Conservation (phyloP, 1,139 yeast species). For the Geotrichum macrosporum region DNA sequence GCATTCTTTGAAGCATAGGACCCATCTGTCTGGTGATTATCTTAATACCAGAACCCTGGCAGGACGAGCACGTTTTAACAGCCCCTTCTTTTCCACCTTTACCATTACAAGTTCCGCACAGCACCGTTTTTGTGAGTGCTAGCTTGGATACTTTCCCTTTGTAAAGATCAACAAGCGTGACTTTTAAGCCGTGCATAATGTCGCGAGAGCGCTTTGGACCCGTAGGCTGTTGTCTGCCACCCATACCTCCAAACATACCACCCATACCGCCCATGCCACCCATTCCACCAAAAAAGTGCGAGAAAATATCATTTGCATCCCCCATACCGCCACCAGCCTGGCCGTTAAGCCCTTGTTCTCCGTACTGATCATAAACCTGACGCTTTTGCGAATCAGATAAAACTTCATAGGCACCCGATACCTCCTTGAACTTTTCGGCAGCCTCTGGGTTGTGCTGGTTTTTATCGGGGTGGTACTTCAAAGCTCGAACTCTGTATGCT, state of each 20-base stretch:
- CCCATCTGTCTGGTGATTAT: slow-evolving; percentile 98
- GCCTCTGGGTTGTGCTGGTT: slow-evolving; percentile 86
- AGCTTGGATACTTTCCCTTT: slow-evolving; percentile 78
- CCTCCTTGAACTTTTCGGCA: slow-evolving; percentile 84
- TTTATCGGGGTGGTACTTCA: slow-evolving; percentile 95
- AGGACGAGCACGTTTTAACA: slow-evolving; percentile 78
- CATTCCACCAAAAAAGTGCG: slow-evolving; percentile 73
- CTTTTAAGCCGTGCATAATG: slow-evolving; percentile 80
- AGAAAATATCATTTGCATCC: slow-evolving; percentile 80
- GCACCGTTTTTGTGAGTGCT: slow-evolving; percentile 85
- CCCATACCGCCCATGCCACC: slow-evolving; percentile 43
- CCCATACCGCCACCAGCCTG: slow-evolving; percentile 75
- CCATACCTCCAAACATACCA: slow-evolving; percentile 42
- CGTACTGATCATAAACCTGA: slow-evolving; percentile 81
- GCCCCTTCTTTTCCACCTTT: slow-evolving; percentile 93
- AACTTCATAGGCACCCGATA: slow-evolving; percentile 91
- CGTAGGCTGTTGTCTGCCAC: slow-evolving; percentile 63
- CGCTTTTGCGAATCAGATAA: slow-evolving; percentile 78
- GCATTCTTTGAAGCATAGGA: slow-evolving; percentile 97
- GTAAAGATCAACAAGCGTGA: slow-evolving; percentile 77
- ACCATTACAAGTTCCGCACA: slow-evolving; percentile 88
- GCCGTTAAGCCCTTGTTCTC: slow-evolving; percentile 85
- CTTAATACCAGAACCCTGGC: slow-evolving; percentile 89
- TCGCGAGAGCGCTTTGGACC: slow-evolving; percentile 79
- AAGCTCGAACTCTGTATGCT: slow-evolving; percentile 90